Evolutionary conservation across 192 early-diverging fungal species (phyloP).

Genomic region (Geosiphon pyriformis): DNA sequence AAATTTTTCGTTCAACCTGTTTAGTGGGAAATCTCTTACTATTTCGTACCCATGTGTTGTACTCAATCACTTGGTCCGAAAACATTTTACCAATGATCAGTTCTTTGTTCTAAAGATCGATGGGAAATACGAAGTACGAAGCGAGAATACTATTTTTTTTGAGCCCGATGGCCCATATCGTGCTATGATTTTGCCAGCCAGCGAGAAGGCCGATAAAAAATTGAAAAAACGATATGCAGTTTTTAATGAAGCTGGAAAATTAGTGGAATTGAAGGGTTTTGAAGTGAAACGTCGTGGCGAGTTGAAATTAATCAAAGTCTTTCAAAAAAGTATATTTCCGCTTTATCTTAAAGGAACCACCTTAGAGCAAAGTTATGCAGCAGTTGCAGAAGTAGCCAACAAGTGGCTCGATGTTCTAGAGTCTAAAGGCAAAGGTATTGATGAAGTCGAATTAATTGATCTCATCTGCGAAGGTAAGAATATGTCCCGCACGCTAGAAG

Average conservation of each 20-base stretch:
- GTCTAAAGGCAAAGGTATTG: conserved; percentile 70
- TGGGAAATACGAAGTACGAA: conserved; percentile 58
- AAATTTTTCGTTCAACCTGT: conserved; percentile 81
- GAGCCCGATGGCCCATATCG: conserved; percentile 98
- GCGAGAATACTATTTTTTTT: conserved; percentile 97
- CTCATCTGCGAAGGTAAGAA: conserved; percentile 95
- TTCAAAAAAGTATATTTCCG: conserved; percentile 91
- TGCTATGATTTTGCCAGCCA: conserved; percentile 96
- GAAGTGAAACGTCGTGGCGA: conserved; percentile 99
- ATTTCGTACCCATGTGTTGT: conserved; percentile 98
- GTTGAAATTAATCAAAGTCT: conserved; percentile 96
- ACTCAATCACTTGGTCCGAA: conserved; percentile 96
- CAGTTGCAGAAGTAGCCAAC: conserved; percentile 86
- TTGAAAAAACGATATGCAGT: conserved; percentile 99
- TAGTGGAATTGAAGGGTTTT: conserved; percentile 98
- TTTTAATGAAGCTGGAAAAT: conserved; percentile 88
- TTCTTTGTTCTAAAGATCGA: conserved; percentile 79
- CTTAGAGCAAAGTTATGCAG: conserved; percentile 80
- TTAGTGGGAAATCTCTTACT: conserved; percentile 69
- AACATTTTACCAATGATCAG: conserved; percentile 95
- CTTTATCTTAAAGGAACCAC: conserved; percentile 86
- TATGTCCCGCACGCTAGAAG: conserved; percentile 91
- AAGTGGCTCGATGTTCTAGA: conserved; percentile 95
- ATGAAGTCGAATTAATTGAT: conserved; percentile 88
- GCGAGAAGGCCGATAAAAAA: conserved; percentile 91